These are phyloP conservation scores for Fomitiporia mediterranea DNA, from an alignment of 1,284 basidiomycete genomes.

Conservation along the genomic window DNA sequence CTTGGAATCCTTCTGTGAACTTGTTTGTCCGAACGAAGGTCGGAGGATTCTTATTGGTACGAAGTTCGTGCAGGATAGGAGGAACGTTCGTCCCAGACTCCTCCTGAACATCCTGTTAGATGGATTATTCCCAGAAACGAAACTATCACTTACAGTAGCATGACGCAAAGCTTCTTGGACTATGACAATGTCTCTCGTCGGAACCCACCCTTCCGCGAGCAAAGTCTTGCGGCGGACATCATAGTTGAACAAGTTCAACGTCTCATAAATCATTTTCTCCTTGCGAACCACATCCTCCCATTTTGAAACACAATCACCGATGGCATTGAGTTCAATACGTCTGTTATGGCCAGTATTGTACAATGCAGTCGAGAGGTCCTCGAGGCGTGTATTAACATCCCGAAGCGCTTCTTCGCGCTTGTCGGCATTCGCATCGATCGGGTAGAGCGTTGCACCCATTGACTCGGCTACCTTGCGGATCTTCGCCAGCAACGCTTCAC, in stretches of 20 bases:
- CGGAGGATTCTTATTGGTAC: conserved; percentile 88
- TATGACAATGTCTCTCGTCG: conserved; percentile 81
- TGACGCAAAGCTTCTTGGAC: conserved; percentile 89
- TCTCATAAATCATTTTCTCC: conserved; percentile 96
- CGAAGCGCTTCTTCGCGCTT: conserved; percentile 88
- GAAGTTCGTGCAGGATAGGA: conserved; percentile 89
- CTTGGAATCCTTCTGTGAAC: conserved; percentile 97
- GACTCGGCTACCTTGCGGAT: conserved; percentile 98
- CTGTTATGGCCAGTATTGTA: conserved; percentile 89
- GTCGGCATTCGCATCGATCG: conserved; percentile 91
- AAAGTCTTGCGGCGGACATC: conserved; percentile 93
- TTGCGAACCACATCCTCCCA: conserved; percentile 95
- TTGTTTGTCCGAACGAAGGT: conserved; percentile 96
- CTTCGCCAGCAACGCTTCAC: conserved; percentile 88
- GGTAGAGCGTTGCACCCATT: conserved; percentile 96
- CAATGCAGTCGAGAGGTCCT: conserved; percentile 88
- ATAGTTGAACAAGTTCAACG: conserved; percentile 91
- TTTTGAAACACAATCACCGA: conserved; percentile 82
- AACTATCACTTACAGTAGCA: conserved; percentile 66
- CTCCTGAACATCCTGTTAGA: conserved; percentile 49
- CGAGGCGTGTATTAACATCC: conserved; percentile 85
- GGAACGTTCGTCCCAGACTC: conserved; percentile 90
- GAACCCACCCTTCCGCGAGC: conserved; percentile 97
- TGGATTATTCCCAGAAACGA: neutral
- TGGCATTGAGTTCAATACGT: conserved; percentile 78